Conservation (phyloP, 306 rosid species). For the Trifolium subterraneum region DNA sequence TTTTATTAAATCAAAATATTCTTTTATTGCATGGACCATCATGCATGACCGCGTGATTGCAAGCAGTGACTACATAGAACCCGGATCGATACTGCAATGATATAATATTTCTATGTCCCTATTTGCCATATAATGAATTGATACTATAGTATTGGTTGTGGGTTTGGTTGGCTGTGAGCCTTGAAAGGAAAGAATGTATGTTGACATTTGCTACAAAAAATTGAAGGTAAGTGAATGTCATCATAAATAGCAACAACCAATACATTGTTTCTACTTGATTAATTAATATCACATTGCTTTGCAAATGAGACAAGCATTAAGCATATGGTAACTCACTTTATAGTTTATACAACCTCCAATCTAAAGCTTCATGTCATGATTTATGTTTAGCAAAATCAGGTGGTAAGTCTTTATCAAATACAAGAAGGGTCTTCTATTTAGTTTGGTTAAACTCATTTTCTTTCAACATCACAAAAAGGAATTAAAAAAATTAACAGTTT, state of each 20-base stretch:
- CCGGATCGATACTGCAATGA: no score
- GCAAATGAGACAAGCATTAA: slow-evolving; percentile 49
- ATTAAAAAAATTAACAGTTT: not conserved
- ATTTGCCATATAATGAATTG: not conserved
- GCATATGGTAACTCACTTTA: slow-evolving; percentile 27
- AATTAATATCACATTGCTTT: slow-evolving; percentile 53
- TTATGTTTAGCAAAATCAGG: slow-evolving; percentile 10
- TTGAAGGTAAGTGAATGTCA: slow-evolving; percentile 41
- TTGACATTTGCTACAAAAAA: slow-evolving; percentile 3
- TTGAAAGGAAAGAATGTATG: slow-evolving; percentile 61
- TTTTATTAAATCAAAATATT: no score
- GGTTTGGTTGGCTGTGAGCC: not conserved
- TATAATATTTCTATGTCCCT: not conserved
- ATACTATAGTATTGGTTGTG: no score
- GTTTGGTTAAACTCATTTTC: not conserved
- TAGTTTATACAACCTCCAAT: slow-evolving; percentile 43
- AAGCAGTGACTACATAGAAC: no score
- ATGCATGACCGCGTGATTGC: no score
- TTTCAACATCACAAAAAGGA: not conserved
- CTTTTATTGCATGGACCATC: no score
- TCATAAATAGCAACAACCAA: slow-evolving; percentile 54
- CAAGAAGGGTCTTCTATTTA: not conserved
- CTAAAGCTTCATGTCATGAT: slow-evolving; percentile 25
- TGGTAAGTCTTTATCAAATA: slow-evolving; percentile 9
- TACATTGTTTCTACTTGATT: slow-evolving; percentile 37